These are phyloP conservation scores for Jackrogersella minutella DNA, from an alignment of 495 filamentous ascomycete species.

Conservation along the genomic window DNA sequence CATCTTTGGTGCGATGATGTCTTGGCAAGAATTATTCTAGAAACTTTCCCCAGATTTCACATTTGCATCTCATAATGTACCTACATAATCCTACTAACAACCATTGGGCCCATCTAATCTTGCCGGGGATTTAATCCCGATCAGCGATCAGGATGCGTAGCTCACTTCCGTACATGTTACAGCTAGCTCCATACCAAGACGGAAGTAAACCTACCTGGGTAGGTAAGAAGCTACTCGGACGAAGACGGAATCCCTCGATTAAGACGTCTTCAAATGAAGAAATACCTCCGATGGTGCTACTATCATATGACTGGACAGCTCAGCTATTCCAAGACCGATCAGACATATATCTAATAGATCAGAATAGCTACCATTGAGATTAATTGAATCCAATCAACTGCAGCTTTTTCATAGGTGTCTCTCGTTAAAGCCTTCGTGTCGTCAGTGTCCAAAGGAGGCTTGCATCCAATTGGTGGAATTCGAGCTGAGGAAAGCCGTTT, in stretches of 20 bases:
- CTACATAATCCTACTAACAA: not conserved
- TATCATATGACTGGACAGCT: not conserved
- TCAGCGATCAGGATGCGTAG: slow-evolving; percentile 6
- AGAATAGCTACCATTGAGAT: not conserved
- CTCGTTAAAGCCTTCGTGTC: not conserved
- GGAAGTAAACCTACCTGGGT: slow-evolving; percentile 8
- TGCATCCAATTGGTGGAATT: slow-evolving; percentile 1
- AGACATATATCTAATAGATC: slow-evolving; percentile 7
- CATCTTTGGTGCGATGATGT: slow-evolving; percentile 6
- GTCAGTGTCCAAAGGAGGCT: not conserved
- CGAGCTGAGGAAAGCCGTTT: not conserved
- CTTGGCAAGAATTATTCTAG: slow-evolving; percentile 34
- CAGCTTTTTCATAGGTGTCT: not conserved
- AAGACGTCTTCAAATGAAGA: slow-evolving; percentile 6
- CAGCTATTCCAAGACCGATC: not conserved
- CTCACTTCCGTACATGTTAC: slow-evolving; percentile 21
- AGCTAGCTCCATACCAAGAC: slow-evolving; percentile 11
- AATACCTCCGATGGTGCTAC: slow-evolving; percentile 5
- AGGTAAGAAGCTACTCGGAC: slow-evolving; percentile 1
- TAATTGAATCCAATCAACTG: slow-evolving; percentile 18
- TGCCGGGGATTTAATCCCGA: not conserved
- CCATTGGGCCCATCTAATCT: slow-evolving; percentile 7
- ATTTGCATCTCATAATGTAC: slow-evolving; percentile 1
- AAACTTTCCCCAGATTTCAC: slow-evolving; percentile 28
- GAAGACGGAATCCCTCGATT: slow-evolving; percentile 15